phyloP scores from a whole-genome alignment of 148 eudicot species.

The Diospyros kaki region DNA sequence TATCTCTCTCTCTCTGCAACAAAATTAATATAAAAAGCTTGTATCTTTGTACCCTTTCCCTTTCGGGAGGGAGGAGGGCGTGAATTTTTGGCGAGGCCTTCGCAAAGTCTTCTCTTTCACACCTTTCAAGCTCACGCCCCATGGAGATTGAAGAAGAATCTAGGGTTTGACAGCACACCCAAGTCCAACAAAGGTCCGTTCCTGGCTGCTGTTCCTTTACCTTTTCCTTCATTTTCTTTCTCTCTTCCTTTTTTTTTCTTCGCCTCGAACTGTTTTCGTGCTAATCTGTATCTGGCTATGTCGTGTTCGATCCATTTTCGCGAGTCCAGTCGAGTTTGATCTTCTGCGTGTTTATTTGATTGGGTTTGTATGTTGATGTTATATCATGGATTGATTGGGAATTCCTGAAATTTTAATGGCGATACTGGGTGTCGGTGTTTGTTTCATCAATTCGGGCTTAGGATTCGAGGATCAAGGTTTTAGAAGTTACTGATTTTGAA shows the following conservation, averaged over 20 bases:
- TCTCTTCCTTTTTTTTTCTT: not conserved
- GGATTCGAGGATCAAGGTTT: not conserved
- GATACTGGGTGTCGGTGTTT: not conserved
- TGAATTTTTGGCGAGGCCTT: constrained; percentile 20
- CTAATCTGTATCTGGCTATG: constrained; percentile 5
- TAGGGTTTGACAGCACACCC: constrained; percentile 38
- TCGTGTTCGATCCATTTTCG: constrained; percentile 12
- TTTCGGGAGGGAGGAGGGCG: constrained; percentile 20
- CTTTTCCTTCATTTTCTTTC: not conserved
- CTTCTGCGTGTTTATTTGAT: not conserved
- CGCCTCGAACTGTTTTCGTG: not conserved
- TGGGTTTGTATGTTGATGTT: not conserved
- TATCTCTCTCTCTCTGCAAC: not conserved
- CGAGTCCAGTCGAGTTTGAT: constrained; percentile 4
- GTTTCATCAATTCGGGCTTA: too few relatives aligned
- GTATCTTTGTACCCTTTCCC: constrained; percentile 19
- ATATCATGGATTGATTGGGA: not conserved
- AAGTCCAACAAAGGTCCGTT: constrained; percentile 39
- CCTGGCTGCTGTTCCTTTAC: constrained; percentile 5
- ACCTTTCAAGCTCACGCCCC: constrained; percentile 22
- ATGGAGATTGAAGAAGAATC: constrained; percentile 35
- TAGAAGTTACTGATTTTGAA: not conserved
- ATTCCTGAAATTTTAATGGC: not conserved
- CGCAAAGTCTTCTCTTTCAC: constrained; percentile 52
- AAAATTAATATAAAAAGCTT: constrained; percentile 17